phyloP scores from a whole-genome alignment of 2,329 filamentous ascomycete species.

The Sodiomyces alkalinus region DNA sequence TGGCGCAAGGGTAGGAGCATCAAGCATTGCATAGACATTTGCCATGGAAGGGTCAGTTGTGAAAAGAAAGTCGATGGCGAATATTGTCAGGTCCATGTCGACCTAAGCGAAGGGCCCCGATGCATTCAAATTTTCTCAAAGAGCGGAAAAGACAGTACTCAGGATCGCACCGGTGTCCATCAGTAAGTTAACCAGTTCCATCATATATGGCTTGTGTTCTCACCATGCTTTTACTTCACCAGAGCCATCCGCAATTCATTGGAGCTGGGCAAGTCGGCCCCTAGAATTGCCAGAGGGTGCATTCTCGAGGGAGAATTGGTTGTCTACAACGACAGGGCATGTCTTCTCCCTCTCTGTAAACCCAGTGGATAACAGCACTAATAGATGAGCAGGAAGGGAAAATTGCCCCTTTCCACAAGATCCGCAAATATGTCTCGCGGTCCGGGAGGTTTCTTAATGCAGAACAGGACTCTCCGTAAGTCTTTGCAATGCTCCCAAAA shows the following conservation, averaged over 20 bases:
- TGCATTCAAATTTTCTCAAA: constrained; percentile 79
- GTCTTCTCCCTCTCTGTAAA: constrained; percentile 5
- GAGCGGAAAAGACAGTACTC: constrained; percentile 77
- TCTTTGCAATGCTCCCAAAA: constrained; percentile 3
- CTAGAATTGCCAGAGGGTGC: constrained; percentile 47
- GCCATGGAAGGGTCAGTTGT: constrained; percentile 47
- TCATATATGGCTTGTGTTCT: too few species aligned
- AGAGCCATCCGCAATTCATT: constrained; percentile 50
- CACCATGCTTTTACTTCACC: not conserved
- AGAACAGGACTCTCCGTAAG: constrained; percentile 52
- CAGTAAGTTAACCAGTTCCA: constrained; percentile 17
- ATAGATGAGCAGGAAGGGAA: constrained; percentile 28
- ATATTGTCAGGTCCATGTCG: constrained; percentile 78
- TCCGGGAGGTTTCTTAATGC: constrained; percentile 57
- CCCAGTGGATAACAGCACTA: constrained; percentile 4
- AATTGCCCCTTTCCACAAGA: constrained; percentile 65
- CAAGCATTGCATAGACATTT: constrained; percentile 57
- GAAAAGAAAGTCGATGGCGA: constrained; percentile 81
- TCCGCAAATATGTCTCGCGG: constrained; percentile 64
- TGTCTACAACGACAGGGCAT: constrained; percentile 52
- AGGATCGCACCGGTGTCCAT: constrained; percentile 49
- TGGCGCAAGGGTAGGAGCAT: constrained; percentile 57
- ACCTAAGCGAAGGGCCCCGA: constrained; percentile 37
- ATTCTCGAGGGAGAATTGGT: constrained; percentile 77
- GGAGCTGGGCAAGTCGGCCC: constrained; percentile 39